phyloP scores from a whole-genome alignment of 1,284 basidiomycete genomes.

The Schizophyllum amplum region DNA sequence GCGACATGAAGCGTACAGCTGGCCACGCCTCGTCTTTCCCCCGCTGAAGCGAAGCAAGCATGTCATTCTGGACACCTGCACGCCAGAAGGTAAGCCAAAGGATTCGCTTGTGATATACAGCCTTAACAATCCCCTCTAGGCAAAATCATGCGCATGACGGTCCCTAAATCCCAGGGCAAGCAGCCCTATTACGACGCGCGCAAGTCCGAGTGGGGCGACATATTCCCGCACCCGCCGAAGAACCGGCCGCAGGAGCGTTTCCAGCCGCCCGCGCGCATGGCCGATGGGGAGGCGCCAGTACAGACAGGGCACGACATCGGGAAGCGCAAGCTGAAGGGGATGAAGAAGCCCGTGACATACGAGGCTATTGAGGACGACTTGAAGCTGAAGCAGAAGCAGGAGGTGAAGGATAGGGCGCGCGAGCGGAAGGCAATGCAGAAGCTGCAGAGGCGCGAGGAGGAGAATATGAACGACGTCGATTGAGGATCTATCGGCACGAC shows the following conservation, averaged over 20 bases:
- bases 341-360: conserved; percentile 15
- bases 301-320: conserved; percentile 51
- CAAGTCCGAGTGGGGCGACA: conserved; percentile 89
- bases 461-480: not conserved
- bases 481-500: not conserved
- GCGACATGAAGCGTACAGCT: conserved; percentile 64
- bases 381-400: not conserved
- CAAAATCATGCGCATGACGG: conserved; percentile 84
- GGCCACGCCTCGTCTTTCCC: conserved; percentile 88
- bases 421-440: not conserved
- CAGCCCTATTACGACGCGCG: conserved; percentile 94
- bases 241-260: conserved; percentile 60
- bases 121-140: conserved; percentile 36
- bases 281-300: conserved; percentile 17
- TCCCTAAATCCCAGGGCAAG: conserved; percentile 89
- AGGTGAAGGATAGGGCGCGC: not conserved
- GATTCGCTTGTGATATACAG: not conserved
- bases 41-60: conserved; percentile 92
- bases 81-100: conserved; percentile 55
- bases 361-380: not conserved
- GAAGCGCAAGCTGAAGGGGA: conserved; percentile 31
- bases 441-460: not conserved
- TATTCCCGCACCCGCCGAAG: conserved; percentile 85
- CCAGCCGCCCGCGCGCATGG: conserved; percentile 28
- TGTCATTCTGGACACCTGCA: conserved; percentile 88